phyloP scores from a whole-genome alignment of 331 rosid species.

The Pyracantha coccinea region DNA sequence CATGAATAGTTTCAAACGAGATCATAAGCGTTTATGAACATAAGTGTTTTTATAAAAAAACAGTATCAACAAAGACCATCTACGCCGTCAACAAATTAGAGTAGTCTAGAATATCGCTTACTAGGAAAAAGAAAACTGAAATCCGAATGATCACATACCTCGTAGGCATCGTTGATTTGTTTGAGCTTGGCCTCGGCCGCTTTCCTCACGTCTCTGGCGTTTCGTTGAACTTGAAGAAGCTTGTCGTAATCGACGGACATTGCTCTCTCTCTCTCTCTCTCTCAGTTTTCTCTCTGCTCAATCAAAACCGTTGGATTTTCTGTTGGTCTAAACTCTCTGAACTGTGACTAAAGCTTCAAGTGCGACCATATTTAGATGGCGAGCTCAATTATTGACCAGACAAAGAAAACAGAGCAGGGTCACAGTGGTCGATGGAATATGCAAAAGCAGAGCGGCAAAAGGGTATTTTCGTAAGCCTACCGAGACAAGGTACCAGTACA shows the following conservation, averaged over 20 bases:
- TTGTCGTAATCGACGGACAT: conserved; percentile 44
- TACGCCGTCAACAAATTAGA: too few relatives aligned
- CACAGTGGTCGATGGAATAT: background rate
- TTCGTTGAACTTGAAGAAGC: conserved; percentile 51
- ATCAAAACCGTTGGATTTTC: background rate
- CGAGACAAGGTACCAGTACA: background rate
- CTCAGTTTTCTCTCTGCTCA: too few relatives aligned
- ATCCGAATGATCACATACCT: conserved; percentile 27
- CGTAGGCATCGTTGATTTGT: conserved; percentile 85
- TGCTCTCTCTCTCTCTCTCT: background rate
- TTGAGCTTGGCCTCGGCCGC: conserved; percentile 83
- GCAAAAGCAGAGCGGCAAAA: background rate
- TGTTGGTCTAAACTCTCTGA: background rate
- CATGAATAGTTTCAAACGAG: too few relatives aligned
- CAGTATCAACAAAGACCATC: too few relatives aligned
- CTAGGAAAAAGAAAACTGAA: too few relatives aligned
- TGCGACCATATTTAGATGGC: background rate
- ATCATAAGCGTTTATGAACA: too few relatives aligned
- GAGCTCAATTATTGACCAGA: background rate
- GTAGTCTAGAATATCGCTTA: too few relatives aligned
- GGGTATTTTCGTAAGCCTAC: background rate
- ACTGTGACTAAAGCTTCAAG: background rate
- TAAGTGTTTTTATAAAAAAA: too few relatives aligned
- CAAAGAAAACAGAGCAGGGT: background rate
- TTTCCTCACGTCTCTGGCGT: conserved; percentile 59